Evolutionary conservation across 495 filamentous ascomycete species (phyloP).

Genomic region (Letharia lupina): DNA sequence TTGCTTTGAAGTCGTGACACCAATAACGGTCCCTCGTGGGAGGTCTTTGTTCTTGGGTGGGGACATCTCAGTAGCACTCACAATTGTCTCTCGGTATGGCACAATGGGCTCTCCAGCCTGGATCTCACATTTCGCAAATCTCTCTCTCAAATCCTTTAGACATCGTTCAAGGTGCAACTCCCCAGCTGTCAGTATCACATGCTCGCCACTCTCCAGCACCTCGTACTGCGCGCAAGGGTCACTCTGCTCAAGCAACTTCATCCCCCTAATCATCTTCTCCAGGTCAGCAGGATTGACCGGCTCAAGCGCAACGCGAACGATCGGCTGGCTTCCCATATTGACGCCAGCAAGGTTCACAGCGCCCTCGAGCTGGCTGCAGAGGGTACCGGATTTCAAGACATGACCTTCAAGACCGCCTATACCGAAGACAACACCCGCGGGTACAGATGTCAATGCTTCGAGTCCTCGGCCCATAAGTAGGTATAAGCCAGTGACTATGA

Average conservation of each 20-base stretch:
- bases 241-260: constrained; percentile 83
- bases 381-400: constrained; percentile 87
- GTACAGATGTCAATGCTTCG: constrained; percentile 73
- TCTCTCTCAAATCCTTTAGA: constrained; percentile 83
- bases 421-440: constrained; percentile 93
- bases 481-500: constrained; percentile 81
- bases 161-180: constrained; percentile 94
- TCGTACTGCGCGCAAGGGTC: constrained; percentile 96
- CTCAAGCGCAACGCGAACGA: constrained; percentile 91
- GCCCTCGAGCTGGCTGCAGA: constrained; percentile 82
- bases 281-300: constrained; percentile 81
- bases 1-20: constrained; percentile 74
- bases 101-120: constrained; percentile 91
- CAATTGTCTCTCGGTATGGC: constrained; percentile 88
- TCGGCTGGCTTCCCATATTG: constrained; percentile 68
- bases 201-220: constrained; percentile 84
- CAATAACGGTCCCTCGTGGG: constrained; percentile 72
- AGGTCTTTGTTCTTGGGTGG: constrained; percentile 77
- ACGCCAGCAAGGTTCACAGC: constrained; percentile 89
- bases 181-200: constrained; percentile 89
- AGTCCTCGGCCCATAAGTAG: constrained; percentile 91
- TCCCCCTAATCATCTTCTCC: constrained; percentile 83
- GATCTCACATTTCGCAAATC: constrained; percentile 92
- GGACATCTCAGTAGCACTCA: constrained; percentile 81
- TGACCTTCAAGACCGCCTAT: constrained; percentile 85